Evolutionary conservation across 2,329 filamentous ascomycete species (phyloP).

Genomic region (Metarhizium brunneum): DNA sequence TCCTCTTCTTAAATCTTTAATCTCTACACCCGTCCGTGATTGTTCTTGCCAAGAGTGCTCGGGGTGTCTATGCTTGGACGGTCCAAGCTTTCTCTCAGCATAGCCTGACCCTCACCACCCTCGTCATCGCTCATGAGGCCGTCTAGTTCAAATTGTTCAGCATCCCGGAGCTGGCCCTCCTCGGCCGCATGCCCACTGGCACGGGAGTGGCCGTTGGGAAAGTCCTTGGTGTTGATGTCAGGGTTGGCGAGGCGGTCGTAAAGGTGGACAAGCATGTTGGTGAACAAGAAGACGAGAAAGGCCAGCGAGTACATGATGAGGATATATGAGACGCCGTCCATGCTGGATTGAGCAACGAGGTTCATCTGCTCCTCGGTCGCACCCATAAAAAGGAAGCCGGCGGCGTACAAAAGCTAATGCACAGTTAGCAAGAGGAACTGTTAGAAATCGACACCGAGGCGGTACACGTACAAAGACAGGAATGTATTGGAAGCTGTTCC

Average conservation of each 20-base stretch:
- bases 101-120: constrained; percentile 41
- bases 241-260: constrained; percentile 57
- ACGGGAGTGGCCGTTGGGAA: constrained; percentile 25
- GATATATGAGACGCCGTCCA: constrained; percentile 87
- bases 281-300: constrained; percentile 84
- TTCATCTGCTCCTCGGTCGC: constrained; percentile 95
- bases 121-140: constrained; percentile 86
- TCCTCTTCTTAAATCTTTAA: background rate
- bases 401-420: constrained; percentile 71
- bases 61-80: constrained; percentile 34
- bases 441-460: background rate
- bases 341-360: constrained; percentile 60
- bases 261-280: constrained; percentile 74
- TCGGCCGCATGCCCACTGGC: constrained; percentile 28
- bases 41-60: constrained; percentile 24
- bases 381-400: constrained; percentile 95
- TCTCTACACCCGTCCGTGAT: constrained; percentile 18
- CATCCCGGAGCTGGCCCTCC: constrained; percentile 60
- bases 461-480: constrained; percentile 44
- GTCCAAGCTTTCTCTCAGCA: constrained; percentile 23
- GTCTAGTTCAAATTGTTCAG: constrained; percentile 88
- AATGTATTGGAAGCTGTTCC: constrained; percentile 51
- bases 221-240: constrained; percentile 23
- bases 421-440: constrained; percentile 6
- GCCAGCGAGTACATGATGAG: constrained; percentile 85